Conservation (phyloP, 768 basidiomycete genomes). For the Coprinopsis sp. region DNA sequence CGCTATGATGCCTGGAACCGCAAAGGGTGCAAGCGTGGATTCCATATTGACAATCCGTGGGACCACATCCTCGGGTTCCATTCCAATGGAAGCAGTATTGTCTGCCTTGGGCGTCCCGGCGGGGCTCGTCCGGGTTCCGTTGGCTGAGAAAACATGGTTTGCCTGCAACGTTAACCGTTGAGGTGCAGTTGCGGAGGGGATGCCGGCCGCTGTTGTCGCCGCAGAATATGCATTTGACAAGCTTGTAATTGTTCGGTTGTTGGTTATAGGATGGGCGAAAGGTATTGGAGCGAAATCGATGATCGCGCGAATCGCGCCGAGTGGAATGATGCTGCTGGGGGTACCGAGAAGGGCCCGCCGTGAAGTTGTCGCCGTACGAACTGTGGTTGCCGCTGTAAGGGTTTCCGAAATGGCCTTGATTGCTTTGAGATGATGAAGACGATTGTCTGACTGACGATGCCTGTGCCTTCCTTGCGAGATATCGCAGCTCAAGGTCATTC, state of each 20-base stretch:
- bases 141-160: constrained; percentile 4
- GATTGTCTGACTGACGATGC: too few relatives aligned
- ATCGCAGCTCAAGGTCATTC: constrained; percentile 9
- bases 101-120: constrained; percentile 7
- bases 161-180: constrained; percentile 2
- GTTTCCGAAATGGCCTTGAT: background rate
- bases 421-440: too few relatives aligned
- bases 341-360: background rate
- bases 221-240: constrained; percentile 11
- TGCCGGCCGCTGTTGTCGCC: constrained; percentile 7
- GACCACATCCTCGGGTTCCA: constrained; percentile 6
- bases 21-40: constrained; percentile 19
- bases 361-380: background rate
- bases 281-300: background rate
- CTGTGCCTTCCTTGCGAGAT: background rate
- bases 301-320: background rate
- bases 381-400: too few relatives aligned
- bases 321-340: background rate
- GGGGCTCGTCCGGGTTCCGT: background rate
- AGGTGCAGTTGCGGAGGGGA: constrained; percentile 4
- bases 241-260: background rate
- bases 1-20: constrained; percentile 14
- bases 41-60: background rate
- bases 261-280: background rate
- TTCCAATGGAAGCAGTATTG: constrained; percentile 15